These are phyloP conservation scores for Fragaria nilgerrensis DNA, from an alignment of 306 rosid genomes.

Conservation along the genomic window DNA sequence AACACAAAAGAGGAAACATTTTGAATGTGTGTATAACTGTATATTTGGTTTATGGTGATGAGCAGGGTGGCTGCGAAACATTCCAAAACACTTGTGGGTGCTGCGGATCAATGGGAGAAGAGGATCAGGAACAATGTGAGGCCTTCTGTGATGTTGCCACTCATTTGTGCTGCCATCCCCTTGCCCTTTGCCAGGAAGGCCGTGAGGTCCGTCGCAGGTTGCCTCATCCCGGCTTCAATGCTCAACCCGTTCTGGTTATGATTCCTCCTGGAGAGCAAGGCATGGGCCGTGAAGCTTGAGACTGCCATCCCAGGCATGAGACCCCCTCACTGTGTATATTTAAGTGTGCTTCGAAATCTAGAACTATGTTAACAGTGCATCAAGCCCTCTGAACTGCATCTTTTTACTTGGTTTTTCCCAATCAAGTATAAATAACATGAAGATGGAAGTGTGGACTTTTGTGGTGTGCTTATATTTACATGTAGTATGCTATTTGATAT, in stretches of 20 bases:
- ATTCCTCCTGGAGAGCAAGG: constrained; percentile 83
- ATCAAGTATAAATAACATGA: constrained; percentile 10
- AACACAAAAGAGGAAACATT: background rate
- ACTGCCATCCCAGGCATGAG: constrained; percentile 8
- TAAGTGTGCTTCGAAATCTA: background rate
- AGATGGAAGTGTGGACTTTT: constrained; percentile 8
- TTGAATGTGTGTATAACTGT: background rate
- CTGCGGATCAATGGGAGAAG: constrained; percentile 68
- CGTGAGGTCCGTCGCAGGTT: constrained; percentile 91
- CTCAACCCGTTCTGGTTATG: constrained; percentile 74
- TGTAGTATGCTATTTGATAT: background rate
- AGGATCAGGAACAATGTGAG: constrained; percentile 75
- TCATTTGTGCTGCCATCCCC: constrained; percentile 78
- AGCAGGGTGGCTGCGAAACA: constrained; percentile 80
- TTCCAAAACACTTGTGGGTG: constrained; percentile 80
- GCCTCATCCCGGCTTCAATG: constrained; percentile 88
- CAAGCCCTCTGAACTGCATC: constrained; percentile 7
- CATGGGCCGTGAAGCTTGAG: constrained; percentile 76
- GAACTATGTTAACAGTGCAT: constrained; percentile 5
- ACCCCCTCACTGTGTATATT: constrained; percentile 17
- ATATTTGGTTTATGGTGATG: constrained; percentile 14
- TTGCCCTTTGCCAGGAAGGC: constrained; percentile 96
- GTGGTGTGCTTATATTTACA: constrained; percentile 8
- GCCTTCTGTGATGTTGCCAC: constrained; percentile 72
- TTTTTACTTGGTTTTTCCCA: background rate